These are phyloP conservation scores for Mrakiaceae sp. DNA, from an alignment of 1,284 basidiomycete genomes.

Conservation along the genomic window DNA sequence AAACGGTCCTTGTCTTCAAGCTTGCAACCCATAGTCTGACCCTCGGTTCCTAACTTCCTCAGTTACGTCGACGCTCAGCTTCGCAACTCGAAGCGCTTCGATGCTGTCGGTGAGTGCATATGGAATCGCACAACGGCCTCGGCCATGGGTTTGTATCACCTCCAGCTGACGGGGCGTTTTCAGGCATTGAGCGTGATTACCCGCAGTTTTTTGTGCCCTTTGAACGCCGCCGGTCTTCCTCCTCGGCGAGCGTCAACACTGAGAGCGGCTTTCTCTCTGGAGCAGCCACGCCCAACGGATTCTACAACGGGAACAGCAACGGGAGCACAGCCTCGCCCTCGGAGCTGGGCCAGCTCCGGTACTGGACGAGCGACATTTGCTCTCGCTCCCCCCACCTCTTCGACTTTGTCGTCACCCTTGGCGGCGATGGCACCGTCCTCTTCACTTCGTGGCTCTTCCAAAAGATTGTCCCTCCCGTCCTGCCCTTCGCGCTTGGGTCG, in stretches of 20 bases:
- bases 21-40: background rate
- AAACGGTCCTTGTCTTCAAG: no score
- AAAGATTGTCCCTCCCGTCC: slow-evolving; percentile 89
- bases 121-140: no score
- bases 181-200: slow-evolving; percentile 58
- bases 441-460: slow-evolving; percentile 99
- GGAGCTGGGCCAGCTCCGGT: slow-evolving; percentile 73
- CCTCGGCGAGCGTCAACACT: slow-evolving; percentile 28
- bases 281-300: slow-evolving; percentile 29
- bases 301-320: no score
- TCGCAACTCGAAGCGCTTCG: slow-evolving; percentile 82
- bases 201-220: slow-evolving; percentile 77
- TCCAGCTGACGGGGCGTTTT: background rate
- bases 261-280: slow-evolving; percentile 26
- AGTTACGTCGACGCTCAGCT: slow-evolving; percentile 95
- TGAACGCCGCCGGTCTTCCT: slow-evolving; percentile 56
- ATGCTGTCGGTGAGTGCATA: slow-evolving; percentile 53
- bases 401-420: slow-evolving; percentile 95
- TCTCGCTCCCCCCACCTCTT: slow-evolving; percentile 81
- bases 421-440: slow-evolving; percentile 95
- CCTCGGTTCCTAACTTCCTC: slow-evolving; percentile 18
- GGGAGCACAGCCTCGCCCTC: no score
- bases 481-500: slow-evolving; percentile 96
- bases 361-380: slow-evolving; percentile 98
- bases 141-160: no score